Evolutionary conservation across 148 eudicot genomes (phyloP).

Genomic region (Vaccinium darrowii): DNA sequence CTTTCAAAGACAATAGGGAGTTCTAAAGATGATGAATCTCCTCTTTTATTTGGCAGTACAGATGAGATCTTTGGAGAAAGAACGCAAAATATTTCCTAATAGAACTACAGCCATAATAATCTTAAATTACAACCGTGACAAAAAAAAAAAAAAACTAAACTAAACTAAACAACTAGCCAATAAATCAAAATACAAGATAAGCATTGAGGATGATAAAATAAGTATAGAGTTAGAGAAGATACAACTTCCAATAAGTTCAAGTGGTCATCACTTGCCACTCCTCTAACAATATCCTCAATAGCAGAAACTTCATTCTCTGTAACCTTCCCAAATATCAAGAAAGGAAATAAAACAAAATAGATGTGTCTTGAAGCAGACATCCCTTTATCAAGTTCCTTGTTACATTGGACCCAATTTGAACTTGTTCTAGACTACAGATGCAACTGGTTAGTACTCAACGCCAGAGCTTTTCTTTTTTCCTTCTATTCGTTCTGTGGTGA

Average conservation of each 20-base stretch:
- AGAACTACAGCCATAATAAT: not conserved
- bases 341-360: not conserved
- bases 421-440: not conserved
- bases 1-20: not conserved
- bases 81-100: not conserved
- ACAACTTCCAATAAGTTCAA: not conserved
- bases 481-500: not conserved
- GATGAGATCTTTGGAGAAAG: not conserved
- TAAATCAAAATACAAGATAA: too few species aligned
- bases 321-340: not conserved
- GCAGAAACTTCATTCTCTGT: not conserved
- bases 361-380: not conserved
- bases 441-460: not conserved
- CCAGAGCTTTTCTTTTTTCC: not conserved
- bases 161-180: not conserved
- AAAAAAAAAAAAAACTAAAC: not conserved
- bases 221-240: too few species aligned
- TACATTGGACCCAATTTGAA: not conserved
- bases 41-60: not conserved
- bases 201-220: too few species aligned
- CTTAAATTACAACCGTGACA: not conserved
- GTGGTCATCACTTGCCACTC: not conserved
- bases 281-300: not conserved
- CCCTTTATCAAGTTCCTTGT: not conserved
- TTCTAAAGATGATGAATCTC: not conserved